Conservation (phyloP, 2,329 filamentous ascomycete species). For the Cladophialophora bantiana region DNA sequence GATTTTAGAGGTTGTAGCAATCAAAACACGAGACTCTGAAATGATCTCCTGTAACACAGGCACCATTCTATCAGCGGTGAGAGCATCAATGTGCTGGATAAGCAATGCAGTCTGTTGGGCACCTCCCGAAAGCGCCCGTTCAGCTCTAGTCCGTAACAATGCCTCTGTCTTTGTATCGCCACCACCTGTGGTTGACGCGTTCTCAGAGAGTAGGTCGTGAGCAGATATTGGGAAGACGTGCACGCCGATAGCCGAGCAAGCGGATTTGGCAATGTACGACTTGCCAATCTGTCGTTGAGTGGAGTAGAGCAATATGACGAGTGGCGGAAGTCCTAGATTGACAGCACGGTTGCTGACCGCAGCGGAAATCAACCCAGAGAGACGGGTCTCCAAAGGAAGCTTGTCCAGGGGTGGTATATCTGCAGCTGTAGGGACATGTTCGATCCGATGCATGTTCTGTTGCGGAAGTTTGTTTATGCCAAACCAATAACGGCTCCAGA, state of each 20-base stretch:
- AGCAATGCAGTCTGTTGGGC: slow-evolving; percentile 81
- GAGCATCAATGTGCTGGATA: slow-evolving; percentile 87
- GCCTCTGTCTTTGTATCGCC: slow-evolving; percentile 94
- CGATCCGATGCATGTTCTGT: slow-evolving; percentile 43
- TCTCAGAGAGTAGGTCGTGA: slow-evolving; percentile 93
- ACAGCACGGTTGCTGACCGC: slow-evolving; percentile 88
- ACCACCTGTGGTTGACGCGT: slow-evolving; percentile 72
- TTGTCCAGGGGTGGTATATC: slow-evolving; percentile 55
- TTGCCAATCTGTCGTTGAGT: slow-evolving; percentile 95
- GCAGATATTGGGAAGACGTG: slow-evolving; percentile 89
- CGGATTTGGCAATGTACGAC: slow-evolving; percentile 74
- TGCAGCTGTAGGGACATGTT: slow-evolving; percentile 43
- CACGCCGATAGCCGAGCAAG: slow-evolving; percentile 86
- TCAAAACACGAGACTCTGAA: slow-evolving; percentile 77
- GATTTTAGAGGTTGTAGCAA: slow-evolving; percentile 93
- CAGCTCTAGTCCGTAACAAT: slow-evolving; percentile 83
- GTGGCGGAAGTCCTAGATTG: slow-evolving; percentile 82
- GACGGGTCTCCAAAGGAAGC: slow-evolving; percentile 69
- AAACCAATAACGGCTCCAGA: slow-evolving; percentile 88
- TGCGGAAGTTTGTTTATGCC: slow-evolving; percentile 73
- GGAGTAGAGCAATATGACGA: slow-evolving; percentile 87
- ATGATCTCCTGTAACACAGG: slow-evolving; percentile 84
- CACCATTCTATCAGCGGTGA: slow-evolving; percentile 90
- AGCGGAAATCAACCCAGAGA: slow-evolving; percentile 85
- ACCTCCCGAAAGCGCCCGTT: slow-evolving; percentile 87